Percentiles rank a stretch among this genome's conserved stretches.
Evolutionary conservation across 441 rosid species (phyloP).

Genomic region (Biscutella laevigata): DNA sequence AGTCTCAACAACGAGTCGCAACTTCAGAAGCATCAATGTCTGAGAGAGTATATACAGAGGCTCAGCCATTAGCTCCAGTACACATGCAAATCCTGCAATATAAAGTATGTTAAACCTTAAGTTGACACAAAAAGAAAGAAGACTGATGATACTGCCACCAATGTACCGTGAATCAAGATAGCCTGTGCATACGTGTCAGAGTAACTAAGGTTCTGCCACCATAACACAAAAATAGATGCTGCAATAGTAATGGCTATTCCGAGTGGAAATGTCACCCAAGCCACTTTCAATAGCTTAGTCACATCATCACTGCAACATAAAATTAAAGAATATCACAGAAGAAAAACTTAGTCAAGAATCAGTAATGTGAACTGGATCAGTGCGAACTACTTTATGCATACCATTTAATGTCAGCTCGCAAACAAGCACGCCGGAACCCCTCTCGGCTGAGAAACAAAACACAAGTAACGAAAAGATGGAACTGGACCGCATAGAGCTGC

Average conservation of each 20-base stretch:
- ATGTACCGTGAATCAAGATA: constrained; percentile 70
- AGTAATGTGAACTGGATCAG: neutral
- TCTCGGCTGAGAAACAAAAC: constrained; percentile 87
- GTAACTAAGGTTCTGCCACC: constrained; percentile 73
- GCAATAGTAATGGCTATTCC: constrained; percentile 53
- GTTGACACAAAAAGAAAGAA: neutral
- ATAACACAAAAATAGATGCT: constrained; percentile 53
- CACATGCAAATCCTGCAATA: constrained; percentile 67
- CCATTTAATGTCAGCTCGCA: constrained; percentile 74
- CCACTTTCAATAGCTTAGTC: constrained; percentile 57
- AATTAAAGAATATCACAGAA: neutral
- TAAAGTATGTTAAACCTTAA: constrained; percentile 7
- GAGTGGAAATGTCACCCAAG: constrained; percentile 72
- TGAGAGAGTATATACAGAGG: constrained; percentile 86
- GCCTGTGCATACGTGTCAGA: constrained; percentile 63
- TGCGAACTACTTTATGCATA: constrained; percentile 3
- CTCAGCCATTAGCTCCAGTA: constrained; percentile 85
- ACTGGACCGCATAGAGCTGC: constrained; percentile 82
- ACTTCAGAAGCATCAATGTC: constrained; percentile 55
- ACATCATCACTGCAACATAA: constrained; percentile 44
- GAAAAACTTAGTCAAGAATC: neutral
- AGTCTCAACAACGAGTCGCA: constrained; percentile 77
- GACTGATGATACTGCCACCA: neutral
- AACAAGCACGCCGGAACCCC: constrained; percentile 89
- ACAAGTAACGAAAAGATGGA: constrained; percentile 85